phyloP scores from a whole-genome alignment of 208 protist species.

The Herpetomonas tarakana region DNA sequence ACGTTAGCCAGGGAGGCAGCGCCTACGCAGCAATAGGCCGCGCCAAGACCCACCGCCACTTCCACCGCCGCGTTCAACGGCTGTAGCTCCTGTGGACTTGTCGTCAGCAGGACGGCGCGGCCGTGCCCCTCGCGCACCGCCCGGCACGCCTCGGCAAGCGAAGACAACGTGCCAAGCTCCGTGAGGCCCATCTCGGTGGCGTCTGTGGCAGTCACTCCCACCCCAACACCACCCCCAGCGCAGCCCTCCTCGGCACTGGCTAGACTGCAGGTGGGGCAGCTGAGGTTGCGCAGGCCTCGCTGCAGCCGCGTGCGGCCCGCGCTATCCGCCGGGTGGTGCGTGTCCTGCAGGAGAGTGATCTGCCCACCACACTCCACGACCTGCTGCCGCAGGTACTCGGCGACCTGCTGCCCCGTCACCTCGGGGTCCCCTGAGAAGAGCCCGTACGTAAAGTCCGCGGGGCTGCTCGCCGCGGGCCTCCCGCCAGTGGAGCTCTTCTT shows the following conservation, averaged over 20 bases:
- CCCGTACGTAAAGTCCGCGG: constrained; percentile 42
- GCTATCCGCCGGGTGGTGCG: constrained; percentile 44
- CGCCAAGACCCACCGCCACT: constrained; percentile 26
- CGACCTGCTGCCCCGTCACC: constrained; percentile 65
- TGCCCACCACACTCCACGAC: constrained; percentile 27
- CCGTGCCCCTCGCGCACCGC: neutral
- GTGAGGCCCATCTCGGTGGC: neutral
- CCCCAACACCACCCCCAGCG: no score
- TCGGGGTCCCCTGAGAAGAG: constrained; percentile 63
- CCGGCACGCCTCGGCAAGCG: neutral
- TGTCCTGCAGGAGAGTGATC: constrained; percentile 68
- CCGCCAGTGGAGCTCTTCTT: constrained; percentile 11
- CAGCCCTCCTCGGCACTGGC: no score
- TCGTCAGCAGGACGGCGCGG: neutral
- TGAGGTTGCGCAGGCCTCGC: constrained; percentile 20
- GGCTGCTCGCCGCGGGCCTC: neutral
- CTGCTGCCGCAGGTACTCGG: constrained; percentile 70
- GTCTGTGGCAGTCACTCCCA: neutral
- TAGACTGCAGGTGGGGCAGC: no score
- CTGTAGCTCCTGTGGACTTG: neutral
- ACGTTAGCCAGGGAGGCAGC: constrained; percentile 12
- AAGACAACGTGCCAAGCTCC: constrained; percentile 6
- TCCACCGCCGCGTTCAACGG: constrained; percentile 15
- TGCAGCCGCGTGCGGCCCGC: constrained; percentile 48
- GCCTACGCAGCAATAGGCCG: constrained; percentile 22